A percentile compares a stretch with the other conserved stretches of the same genome.
Conservation (phyloP, 768 basidiomycete genomes). For the Boletus fagicola region DNA sequence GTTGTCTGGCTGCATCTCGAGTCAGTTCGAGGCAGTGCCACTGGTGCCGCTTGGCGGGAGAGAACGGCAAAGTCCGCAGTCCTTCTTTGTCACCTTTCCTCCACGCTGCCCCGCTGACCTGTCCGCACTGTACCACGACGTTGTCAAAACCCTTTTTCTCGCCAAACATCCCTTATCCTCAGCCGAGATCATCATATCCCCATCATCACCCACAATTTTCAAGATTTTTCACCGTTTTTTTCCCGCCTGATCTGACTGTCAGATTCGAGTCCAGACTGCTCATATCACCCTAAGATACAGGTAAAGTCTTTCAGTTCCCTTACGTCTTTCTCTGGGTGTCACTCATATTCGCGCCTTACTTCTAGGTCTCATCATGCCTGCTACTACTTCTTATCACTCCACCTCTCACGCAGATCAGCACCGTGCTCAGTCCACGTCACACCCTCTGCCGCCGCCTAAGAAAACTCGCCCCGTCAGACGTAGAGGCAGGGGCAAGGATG, state of each 20-base stretch:
- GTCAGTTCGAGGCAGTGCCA: constrained; percentile 20
- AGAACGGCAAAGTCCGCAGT: constrained; percentile 30
- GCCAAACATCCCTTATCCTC: constrained; percentile 15
- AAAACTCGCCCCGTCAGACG: constrained; percentile 52
- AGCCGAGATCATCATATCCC: constrained; percentile 9
- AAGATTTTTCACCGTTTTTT: constrained; percentile 25
- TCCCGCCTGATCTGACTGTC: constrained; percentile 22
- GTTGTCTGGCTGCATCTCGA: constrained; percentile 3
- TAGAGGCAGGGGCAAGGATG: constrained; percentile 58
- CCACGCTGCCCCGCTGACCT: constrained; percentile 22
- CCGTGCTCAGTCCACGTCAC: constrained; percentile 28
- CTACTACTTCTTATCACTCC: constrained; percentile 38
- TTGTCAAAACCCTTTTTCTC: constrained; percentile 1
- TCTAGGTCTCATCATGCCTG: constrained; percentile 44
- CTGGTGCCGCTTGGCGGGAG: constrained; percentile 25
- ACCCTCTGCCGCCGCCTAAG: constrained; percentile 30
- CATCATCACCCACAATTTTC: constrained; percentile 10
- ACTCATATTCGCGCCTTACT: constrained; percentile 2
- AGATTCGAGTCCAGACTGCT: constrained; percentile 23
- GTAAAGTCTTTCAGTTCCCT: constrained; percentile 32
- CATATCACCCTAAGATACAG: constrained; percentile 33
- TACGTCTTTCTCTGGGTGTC: constrained; percentile 24
- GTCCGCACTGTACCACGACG: constrained; percentile 13
- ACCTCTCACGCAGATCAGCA: constrained; percentile 33
- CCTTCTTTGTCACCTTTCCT: constrained; percentile 29